Evolutionary conservation across 2,329 filamentous ascomycete species (phyloP).

Genomic region (Phyllachora maydis): DNA sequence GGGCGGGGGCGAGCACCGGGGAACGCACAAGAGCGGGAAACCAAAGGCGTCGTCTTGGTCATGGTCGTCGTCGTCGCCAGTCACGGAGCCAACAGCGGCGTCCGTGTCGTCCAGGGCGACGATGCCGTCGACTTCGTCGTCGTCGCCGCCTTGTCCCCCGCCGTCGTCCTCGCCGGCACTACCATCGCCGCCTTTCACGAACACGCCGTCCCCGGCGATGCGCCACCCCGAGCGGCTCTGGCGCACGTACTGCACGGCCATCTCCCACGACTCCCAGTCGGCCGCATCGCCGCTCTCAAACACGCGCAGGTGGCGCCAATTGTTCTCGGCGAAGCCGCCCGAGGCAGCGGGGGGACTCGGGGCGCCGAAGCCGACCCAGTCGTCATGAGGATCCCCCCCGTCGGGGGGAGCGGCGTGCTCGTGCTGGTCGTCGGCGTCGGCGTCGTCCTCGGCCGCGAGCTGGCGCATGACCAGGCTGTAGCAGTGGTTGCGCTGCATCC

Average conservation of each 20-base stretch:
- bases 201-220: constrained; percentile 21
- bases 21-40: constrained; percentile 5
- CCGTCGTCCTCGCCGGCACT: no score
- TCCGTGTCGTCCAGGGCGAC: constrained; percentile 4
- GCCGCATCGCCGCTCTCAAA: constrained; percentile 28
- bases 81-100: no score
- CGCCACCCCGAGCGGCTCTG: constrained; percentile 18
- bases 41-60: not conserved
- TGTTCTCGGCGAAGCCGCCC: constrained; percentile 3
- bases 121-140: not conserved
- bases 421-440: constrained; percentile 1
- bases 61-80: not conserved
- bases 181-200: no score
- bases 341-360: no score
- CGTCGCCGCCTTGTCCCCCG: no score
- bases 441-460: constrained; percentile 12
- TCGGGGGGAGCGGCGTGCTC: not conserved
- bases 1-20: constrained; percentile 1
- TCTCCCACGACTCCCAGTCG: constrained; percentile 22
- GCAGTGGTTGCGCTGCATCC: constrained; percentile 5
- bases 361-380: not conserved
- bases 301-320: constrained; percentile 20
- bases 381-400: no score
- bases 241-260: constrained; percentile 19
- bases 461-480: constrained; percentile 8